phyloP scores from a whole-genome alignment of 768 basidiomycete genomes.

The Suillus subalutaceus region DNA sequence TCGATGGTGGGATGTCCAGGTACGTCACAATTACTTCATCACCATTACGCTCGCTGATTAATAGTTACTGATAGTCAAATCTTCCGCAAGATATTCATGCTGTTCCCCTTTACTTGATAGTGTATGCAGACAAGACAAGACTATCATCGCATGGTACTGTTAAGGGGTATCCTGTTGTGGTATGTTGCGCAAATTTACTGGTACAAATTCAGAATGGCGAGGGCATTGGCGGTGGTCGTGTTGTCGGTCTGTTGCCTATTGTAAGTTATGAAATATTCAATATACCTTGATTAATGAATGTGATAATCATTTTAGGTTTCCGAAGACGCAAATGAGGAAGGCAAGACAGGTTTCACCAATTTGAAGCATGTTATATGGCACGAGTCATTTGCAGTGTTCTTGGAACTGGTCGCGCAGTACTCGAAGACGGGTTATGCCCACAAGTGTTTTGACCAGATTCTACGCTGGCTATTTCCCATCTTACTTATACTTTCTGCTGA shows the following conservation, averaged over 20 bases:
- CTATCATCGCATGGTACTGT: conserved; percentile 22
- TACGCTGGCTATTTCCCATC: conserved; percentile 20
- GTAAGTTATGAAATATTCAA: background rate
- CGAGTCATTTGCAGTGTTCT: conserved; percentile 16
- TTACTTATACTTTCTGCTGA: conserved; percentile 29
- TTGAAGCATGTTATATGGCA: conserved; percentile 17
- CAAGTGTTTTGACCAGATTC: conserved; percentile 12
- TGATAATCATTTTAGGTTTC: background rate
- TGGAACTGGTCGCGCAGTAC: conserved; percentile 12
- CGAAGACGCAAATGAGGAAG: background rate
- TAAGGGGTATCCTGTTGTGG: conserved; percentile 24
- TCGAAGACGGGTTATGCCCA: conserved; percentile 17
- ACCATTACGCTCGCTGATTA: too few species aligned
- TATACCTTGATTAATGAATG: background rate
- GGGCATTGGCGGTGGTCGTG: conserved; percentile 18
- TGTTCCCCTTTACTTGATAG: conserved; percentile 30
- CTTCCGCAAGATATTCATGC: too few species aligned
- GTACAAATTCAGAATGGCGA: conserved; percentile 15
- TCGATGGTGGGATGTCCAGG: too few species aligned
- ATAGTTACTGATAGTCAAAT: too few species aligned
- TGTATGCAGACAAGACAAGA: conserved; percentile 36
- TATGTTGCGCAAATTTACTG: conserved; percentile 18
- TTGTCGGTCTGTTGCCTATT: conserved; percentile 23
- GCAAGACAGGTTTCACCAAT: conserved; percentile 17
- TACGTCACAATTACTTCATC: too few species aligned